phyloP scores from a whole-genome alignment of 495 filamentous ascomycete species.

The Aspergillus hancockii region DNA sequence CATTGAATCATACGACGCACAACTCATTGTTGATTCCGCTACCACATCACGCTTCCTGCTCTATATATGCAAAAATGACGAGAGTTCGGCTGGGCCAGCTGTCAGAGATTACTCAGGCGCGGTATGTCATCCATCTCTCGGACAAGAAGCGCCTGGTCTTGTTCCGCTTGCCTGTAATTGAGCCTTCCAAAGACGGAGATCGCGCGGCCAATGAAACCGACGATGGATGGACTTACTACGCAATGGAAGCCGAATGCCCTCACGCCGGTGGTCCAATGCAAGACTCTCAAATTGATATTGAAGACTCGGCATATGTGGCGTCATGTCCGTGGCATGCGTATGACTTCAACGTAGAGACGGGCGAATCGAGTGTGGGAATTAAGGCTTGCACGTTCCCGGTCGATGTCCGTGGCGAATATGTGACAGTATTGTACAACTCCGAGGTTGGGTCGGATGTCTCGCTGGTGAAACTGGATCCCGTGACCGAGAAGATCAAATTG shows the following conservation, averaged over 20 bases:
- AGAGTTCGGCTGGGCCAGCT: slow-evolving; percentile 5
- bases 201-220: slow-evolving; percentile 29
- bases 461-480: slow-evolving; percentile 41
- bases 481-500: slow-evolving; percentile 53
- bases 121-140: slow-evolving; percentile 51
- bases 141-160: slow-evolving; percentile 53
- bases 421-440: slow-evolving; percentile 34
- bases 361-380: slow-evolving; percentile 55
- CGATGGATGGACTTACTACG: slow-evolving; percentile 52
- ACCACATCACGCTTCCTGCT: background rate
- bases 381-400: slow-evolving; percentile 55
- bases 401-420: slow-evolving; percentile 37
- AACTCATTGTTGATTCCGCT: background rate
- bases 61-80: slow-evolving; percentile 3
- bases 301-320: slow-evolving; percentile 54
- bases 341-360: slow-evolving; percentile 58
- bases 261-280: slow-evolving; percentile 55
- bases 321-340: slow-evolving; percentile 59
- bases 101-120: slow-evolving; percentile 37
- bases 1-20: background rate
- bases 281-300: slow-evolving; percentile 52
- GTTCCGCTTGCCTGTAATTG: slow-evolving; percentile 50
- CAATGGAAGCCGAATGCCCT: slow-evolving; percentile 56
- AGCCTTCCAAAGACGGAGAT: slow-evolving; percentile 27
- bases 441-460: slow-evolving; percentile 23